Percentiles rank a stretch among this genome's conserved stretches.
phyloP scores from a whole-genome alignment of 208 protist species.

The Trypanosoma scelopori region DNA sequence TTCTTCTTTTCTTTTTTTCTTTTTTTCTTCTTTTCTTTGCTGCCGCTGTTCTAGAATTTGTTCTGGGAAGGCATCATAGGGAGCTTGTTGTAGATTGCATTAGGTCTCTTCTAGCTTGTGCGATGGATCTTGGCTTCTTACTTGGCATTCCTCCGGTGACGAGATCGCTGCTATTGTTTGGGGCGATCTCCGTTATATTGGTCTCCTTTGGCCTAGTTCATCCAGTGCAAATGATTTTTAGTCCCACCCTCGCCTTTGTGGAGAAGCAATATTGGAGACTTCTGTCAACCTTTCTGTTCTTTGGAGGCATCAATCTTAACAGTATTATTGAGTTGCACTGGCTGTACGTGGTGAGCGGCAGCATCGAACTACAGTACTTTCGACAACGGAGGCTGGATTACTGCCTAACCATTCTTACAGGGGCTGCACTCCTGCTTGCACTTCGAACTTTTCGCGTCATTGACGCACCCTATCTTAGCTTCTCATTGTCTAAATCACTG shows the following conservation, averaged over 20 bases:
- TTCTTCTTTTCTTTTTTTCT: too few relatives aligned
- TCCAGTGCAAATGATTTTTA: conserved; percentile 72
- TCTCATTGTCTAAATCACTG: conserved; percentile 49
- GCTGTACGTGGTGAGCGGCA: conserved; percentile 60
- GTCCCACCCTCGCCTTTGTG: conserved; percentile 63
- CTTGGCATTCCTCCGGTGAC: conserved; percentile 41
- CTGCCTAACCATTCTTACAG: conserved; percentile 54
- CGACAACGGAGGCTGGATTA: conserved; percentile 59
- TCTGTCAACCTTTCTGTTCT: conserved; percentile 72
- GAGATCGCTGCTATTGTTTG: conserved; percentile 27
- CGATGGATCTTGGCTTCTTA: conserved; percentile 20
- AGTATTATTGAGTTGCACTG: conserved; percentile 62
- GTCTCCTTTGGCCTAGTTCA: conserved; percentile 56
- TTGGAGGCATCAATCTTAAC: conserved; percentile 53
- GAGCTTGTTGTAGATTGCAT: background rate
- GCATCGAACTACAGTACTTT: conserved; percentile 78
- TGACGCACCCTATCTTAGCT: conserved; percentile 58
- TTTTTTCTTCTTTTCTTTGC: too few relatives aligned
- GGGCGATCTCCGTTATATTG: conserved; percentile 43
- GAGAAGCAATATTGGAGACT: conserved; percentile 86
- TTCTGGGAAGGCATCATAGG: too few relatives aligned
- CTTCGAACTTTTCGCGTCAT: conserved; percentile 39
- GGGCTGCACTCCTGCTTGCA: conserved; percentile 44
- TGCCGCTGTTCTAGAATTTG: too few relatives aligned
- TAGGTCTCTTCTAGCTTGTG: conserved; percentile 4